Conservation (phyloP, 306 rosid genomes). For the Pyrus betulifolia region DNA sequence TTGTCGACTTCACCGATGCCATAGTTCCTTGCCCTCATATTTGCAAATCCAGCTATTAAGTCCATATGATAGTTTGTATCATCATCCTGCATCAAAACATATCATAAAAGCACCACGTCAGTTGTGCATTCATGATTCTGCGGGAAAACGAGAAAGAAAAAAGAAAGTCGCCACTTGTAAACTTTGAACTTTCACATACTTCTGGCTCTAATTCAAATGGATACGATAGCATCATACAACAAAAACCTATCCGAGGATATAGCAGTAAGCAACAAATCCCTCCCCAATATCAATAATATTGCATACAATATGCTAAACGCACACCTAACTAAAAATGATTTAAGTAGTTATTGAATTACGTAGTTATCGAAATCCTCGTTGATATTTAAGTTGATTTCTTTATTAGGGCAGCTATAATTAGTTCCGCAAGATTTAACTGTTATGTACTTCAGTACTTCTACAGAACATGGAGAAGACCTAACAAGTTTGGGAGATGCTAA, state of each 20-base stretch:
- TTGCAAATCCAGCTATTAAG: constrained; percentile 30
- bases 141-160: background rate
- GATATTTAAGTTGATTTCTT: background rate
- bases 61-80: constrained; percentile 36
- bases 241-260: background rate
- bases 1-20: constrained; percentile 31
- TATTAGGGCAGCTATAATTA: background rate
- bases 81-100: constrained; percentile 24
- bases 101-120: background rate
- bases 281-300: background rate
- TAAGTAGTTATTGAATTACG: too few species aligned
- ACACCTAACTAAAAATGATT: background rate
- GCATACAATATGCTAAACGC: background rate
- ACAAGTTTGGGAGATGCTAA: background rate
- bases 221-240: background rate
- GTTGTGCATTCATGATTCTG: background rate
- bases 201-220: background rate
- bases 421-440: background rate
- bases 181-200: background rate
- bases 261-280: background rate
- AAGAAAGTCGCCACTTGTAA: background rate
- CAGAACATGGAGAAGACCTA: background rate
- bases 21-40: constrained; percentile 36
- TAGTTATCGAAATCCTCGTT: background rate
- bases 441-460: background rate